Conservation (phyloP, 441 rosid species). For the Hypseocharis bilobata region DNA sequence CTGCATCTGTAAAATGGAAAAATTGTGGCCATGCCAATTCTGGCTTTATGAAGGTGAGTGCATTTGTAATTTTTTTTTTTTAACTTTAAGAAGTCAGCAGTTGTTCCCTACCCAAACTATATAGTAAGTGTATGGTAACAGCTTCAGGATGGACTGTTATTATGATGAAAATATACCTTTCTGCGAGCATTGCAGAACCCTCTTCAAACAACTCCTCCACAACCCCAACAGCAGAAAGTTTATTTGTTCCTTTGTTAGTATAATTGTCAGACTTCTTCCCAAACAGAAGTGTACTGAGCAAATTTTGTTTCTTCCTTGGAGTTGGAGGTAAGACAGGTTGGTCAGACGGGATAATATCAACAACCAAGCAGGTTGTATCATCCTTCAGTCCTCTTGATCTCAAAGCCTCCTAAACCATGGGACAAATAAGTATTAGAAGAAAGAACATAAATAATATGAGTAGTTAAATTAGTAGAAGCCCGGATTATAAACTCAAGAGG, state of each 20-base stretch:
- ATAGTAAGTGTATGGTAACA: too few species aligned
- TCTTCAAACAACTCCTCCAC: constrained; percentile 98
- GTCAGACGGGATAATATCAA: constrained; percentile 86
- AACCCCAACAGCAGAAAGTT: constrained; percentile 84
- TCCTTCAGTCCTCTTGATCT: constrained; percentile 96
- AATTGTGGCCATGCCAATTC: too few species aligned
- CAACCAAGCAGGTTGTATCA: constrained; percentile 97
- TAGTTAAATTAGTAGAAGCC: not conserved
- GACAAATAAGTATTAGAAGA: constrained; percentile 18
- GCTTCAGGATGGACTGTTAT: too few species aligned
- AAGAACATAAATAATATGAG: not conserved
- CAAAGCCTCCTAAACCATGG: constrained; percentile 62
- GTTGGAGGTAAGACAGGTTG: constrained; percentile 50
- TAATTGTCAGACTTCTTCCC: constrained; percentile 48
- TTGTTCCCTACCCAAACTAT: too few species aligned
- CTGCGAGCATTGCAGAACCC: constrained; percentile 93
- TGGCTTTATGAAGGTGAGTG: too few species aligned
- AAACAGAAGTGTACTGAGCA: constrained; percentile 50
- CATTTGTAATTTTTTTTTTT: too few species aligned
- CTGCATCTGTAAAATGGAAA: too few species aligned
- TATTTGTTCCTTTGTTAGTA: constrained; percentile 48
- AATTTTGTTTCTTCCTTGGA: constrained; percentile 62
- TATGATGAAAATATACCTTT: constrained; percentile 54
- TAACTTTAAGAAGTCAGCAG: too few species aligned
- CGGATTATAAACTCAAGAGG: not conserved